Conservation (phyloP, 164 flowering plant genomes). For the Dillenia suffruticosa region DNA sequence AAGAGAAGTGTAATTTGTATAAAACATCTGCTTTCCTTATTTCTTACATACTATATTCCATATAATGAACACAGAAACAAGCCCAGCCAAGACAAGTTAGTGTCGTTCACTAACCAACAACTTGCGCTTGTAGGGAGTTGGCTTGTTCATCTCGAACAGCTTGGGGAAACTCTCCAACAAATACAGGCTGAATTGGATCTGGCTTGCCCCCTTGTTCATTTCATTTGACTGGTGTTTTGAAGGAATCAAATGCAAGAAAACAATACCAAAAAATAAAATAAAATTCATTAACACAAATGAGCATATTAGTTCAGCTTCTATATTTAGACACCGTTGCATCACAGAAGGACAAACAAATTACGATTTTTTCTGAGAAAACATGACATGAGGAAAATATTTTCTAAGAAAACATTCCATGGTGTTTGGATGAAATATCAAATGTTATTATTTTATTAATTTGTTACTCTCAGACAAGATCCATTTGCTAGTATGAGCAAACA, state of each 20-base stretch:
- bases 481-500: too few species aligned
- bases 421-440: too few species aligned
- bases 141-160: slow-evolving; percentile 77
- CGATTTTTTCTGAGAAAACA: too few species aligned
- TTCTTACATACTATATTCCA: too few species aligned
- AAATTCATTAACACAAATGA: background rate
- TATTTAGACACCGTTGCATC: background rate
- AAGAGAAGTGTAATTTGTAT: background rate
- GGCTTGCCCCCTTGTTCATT: slow-evolving; percentile 42
- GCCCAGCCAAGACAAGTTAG: background rate
- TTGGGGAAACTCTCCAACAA: slow-evolving; percentile 89
- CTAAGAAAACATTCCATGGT: too few species aligned
- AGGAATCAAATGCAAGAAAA: background rate
- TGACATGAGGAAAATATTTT: too few species aligned
- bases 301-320: background rate
- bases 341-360: too few species aligned
- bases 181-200: slow-evolving; percentile 66
- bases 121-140: slow-evolving; percentile 31
- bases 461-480: too few species aligned
- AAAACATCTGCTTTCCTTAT: too few species aligned
- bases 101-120: slow-evolving; percentile 40
- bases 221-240: slow-evolving; percentile 51
- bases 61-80: too few species aligned
- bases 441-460: too few species aligned
- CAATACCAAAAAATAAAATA: background rate